Evolutionary conservation across 148 eudicot species (phyloP), one percentile per base, ranked within the genome.

Genomic region (Fagopyrum esculentum): DNA sequence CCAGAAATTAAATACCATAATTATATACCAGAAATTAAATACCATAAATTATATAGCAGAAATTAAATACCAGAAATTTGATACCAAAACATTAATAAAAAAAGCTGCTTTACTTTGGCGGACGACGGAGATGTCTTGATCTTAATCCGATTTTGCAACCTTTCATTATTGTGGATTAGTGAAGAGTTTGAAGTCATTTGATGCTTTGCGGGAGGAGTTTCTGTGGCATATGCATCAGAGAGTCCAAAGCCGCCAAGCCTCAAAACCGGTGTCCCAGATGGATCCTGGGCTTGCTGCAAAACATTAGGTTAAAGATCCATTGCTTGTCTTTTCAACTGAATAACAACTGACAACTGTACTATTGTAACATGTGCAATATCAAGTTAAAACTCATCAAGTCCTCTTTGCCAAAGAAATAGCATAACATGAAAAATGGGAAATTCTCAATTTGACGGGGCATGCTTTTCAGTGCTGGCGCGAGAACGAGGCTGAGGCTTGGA

Each of bases 381-480:
- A 22, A 22, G 26, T 5, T 49, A 5, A 49, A 49, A 6, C 8
- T 49, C 11, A 22, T 22, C 26, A 22, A 22, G 26, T 22, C 26
- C 26, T 22, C 26, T 22, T 22, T 22, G 26, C 26, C 26, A 22
- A 22, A 22, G 26, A 22, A 22, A 22, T 22, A 22, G 26, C 26
- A 22, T 22, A 22, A 22, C 26, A 22, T 22, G 26, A 22, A 22
- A 49, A 6, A 49, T 12, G 11, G 11, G 52, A 2, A 49, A 56
- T 30, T 29, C 11, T 22, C 26, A 22, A 29, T 78, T 83, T 11
- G 73, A 64, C 17, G 86, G 83, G 49, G 46, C 73, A 1, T 77
- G 74, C 79, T 84, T 85, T 56, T 81, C 76, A 52, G 76, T 49
- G 54, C 77, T 52, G 56, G 79, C 48, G 57, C 80, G 70, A 64